Conservation (phyloP, 2,329 filamentous ascomycete genomes). For the Davidsoniella eucalypti region DNA sequence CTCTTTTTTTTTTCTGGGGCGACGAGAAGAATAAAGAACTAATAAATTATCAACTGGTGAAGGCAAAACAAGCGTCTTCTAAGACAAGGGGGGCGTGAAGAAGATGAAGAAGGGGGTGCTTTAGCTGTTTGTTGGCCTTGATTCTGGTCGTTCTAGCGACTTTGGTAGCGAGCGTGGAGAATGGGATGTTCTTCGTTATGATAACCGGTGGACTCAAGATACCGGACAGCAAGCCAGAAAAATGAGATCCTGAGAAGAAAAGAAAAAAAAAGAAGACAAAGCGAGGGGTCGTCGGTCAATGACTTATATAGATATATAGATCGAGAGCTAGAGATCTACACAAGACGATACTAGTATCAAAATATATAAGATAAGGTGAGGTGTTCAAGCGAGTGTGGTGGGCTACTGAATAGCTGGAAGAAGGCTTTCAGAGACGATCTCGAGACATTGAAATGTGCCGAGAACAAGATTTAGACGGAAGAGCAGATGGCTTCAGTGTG, state of each 20-base stretch:
- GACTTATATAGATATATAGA: not conserved
- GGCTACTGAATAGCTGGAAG: constrained; percentile 10
- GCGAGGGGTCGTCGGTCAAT: not conserved
- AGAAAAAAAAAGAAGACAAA: not conserved
- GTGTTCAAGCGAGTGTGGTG: constrained; percentile 12
- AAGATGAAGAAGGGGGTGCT: not conserved
- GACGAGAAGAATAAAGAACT: constrained; percentile 1
- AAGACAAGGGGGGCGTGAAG: not conserved
- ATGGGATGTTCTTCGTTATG: not conserved
- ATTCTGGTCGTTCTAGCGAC: not conserved
- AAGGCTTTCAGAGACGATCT: constrained; percentile 8
- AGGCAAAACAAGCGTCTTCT: not conserved
- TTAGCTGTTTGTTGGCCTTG: too few species aligned
- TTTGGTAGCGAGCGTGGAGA: constrained; percentile 6
- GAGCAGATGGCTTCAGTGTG: too few species aligned
- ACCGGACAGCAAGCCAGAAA: not conserved
- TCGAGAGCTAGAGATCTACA: not conserved
- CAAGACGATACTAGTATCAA: not conserved
- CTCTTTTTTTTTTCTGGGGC: not conserved
- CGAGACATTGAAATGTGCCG: constrained; percentile 2
- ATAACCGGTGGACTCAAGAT: not conserved
- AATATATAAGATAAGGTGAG: not conserved
- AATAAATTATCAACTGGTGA: not conserved
- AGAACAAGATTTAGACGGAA: too few species aligned
- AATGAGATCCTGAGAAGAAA: not conserved